phyloP scores from a whole-genome alignment of 2,329 filamentous ascomycete species.

The Neofusicoccum cordaticola region DNA sequence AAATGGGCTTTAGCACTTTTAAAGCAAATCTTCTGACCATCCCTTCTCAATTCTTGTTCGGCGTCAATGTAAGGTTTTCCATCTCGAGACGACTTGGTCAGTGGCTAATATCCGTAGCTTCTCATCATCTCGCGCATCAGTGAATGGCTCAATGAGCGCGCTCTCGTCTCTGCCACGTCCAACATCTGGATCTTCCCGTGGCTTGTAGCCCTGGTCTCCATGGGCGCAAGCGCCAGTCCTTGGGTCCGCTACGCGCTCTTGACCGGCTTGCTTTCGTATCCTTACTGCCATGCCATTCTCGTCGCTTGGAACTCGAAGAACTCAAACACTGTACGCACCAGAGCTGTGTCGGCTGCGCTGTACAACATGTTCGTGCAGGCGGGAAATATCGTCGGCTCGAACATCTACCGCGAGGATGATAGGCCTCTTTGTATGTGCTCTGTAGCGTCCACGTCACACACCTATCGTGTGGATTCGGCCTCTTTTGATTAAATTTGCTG shows the following conservation, averaged over 20 bases:
- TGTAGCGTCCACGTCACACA: no score
- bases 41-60: conserved; percentile 39
- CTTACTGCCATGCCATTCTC: conserved; percentile 50
- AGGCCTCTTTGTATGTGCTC: conserved; percentile 43
- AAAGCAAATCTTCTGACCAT: conserved; percentile 27
- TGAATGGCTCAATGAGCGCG: conserved; percentile 45
- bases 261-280: conserved; percentile 47
- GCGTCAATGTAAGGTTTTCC: conserved; percentile 25
- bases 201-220: conserved; percentile 44
- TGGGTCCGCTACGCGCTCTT: conserved; percentile 45
- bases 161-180: conserved; percentile 45
- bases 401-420: conserved; percentile 58
- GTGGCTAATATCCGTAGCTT: conserved; percentile 28
- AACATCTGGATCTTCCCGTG: conserved; percentile 54
- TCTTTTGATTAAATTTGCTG: no score
- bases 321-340: conserved; percentile 49
- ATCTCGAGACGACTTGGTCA: no score
- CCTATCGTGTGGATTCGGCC: no score
- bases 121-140: conserved; percentile 48
- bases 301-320: conserved; percentile 50
- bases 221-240: conserved; percentile 35
- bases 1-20: conserved; percentile 38
- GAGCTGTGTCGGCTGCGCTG: conserved; percentile 48
- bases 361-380: conserved; percentile 52
- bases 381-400: conserved; percentile 44